Base-by-base conservation (phyloP, 208 protist genomes). In the Leishmania aethiopica region DNA sequence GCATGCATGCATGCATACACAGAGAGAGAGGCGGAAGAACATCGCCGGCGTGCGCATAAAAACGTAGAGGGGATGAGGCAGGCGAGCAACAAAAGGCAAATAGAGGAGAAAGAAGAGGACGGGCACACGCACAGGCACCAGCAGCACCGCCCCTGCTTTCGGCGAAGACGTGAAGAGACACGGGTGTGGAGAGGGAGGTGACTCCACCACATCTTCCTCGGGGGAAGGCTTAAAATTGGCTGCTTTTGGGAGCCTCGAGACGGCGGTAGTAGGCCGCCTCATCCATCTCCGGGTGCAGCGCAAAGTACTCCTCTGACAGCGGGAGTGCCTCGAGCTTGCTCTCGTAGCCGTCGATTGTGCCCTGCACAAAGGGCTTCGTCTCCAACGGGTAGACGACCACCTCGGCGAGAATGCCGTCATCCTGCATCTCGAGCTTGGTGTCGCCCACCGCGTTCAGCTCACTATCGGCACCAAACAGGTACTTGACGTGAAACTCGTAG, bases 401-500 rank as follows among this genome's bases (percentile, higher is more conserved):
- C 69, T 89, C 86, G 55, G 88, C 93, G 13, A 93, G 79, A 42
- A 94, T 85, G n/a, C 93, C 93, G 75, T 96, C 93, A 62, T 96
- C 91, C 79, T 93, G 84, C 64, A 75, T 42, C 47, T 79, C 81
- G 49, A 94, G 66, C 17, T 49, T 88, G 49, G 91, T 91, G 67
- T 94, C 82, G 28, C 83, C 85, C 4, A 94, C 81, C 0, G 90
- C 66, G 15, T 84, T 70, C 7, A 96, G 79, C 19, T 75, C 55
- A 74, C 91, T 94, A 42, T 94, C 88, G 6, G 84, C 77, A 71
- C 85, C 88, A 72, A 94, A 95, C 49, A 96, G 84, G 82, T 95
- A 96, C 77, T 89, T 90, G 60, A 96, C 88, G 75, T 93, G 93
- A 78, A 96, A 96, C 76, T 96, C 89, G 77, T 96, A 96, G 77